Base-by-base conservation (phyloP, 2,329 filamentous ascomycete genomes). In the Pyrenochaeta sp. region DNA sequence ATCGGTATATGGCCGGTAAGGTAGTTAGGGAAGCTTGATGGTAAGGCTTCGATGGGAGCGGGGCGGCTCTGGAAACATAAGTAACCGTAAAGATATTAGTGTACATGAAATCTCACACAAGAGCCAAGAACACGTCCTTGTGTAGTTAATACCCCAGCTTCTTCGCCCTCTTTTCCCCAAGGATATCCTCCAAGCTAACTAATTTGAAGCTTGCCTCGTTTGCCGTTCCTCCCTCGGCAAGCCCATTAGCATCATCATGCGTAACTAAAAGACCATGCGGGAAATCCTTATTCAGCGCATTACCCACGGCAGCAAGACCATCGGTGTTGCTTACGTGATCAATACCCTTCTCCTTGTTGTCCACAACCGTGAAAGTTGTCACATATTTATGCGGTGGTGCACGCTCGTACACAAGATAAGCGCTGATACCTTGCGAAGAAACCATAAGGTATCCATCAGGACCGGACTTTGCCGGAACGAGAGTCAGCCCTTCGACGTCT, bases 291-390 rank as follows among this genome's bases (percentile, higher is more conserved):
- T 82, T 81, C 39, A 85, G 68, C 0, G 65, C 72, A 0, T 75
- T 76, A 0, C 82, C 80, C 3, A 85, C 80, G 0, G 80, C 83
- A 0, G 82, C 60, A 28, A 85, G 72, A 0, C 84, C 83, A 53
- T 86, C 84, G 0, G 84, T 85, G 59, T 86, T 86, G 13, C 80
- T 82, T 5, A 86, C 84, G 5, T 75, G 77, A 49, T 85, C 84
- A 24, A 85, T 73, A 2, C 76, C 71, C 0, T 76, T 79, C 36
- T 80, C 73, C 0, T 70, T 62, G 2, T 82, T 81, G 2, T 76
- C 75, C 0, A 78, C 72, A 22, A 85, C 77, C 0, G 82, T 83
- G 40, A 85, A 85, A 0, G 81, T 84, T 53, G 78, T 73, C 2
- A 85, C 79, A 50, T 80, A 84, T 3, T 80, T 75, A 65, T 86